A percentile compares a stretch with the other conserved stretches of the same genome.
phyloP scores from a whole-genome alignment of 2,329 filamentous ascomycete genomes.

The Cordyceps farinosa region DNA sequence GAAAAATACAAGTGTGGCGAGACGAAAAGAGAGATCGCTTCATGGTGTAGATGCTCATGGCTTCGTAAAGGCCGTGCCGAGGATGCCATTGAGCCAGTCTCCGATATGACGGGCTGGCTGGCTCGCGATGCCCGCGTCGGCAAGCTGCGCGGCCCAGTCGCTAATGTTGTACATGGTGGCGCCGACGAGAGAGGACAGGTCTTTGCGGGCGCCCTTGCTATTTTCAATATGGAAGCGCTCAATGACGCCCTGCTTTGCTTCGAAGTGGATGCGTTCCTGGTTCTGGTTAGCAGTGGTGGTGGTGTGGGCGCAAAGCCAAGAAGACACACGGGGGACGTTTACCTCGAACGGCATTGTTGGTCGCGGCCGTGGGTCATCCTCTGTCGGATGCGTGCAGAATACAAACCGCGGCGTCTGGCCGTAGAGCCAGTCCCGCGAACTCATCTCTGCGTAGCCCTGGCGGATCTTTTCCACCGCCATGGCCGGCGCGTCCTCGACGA shows the following conservation, averaged over 20 bases:
- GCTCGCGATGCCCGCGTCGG: conserved; percentile 2
- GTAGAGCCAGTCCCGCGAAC: conserved; percentile 73
- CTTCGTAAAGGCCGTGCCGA: conserved; percentile 14
- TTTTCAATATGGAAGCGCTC: conserved; percentile 12
- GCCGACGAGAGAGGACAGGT: neutral
- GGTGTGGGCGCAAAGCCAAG: too few relatives aligned
- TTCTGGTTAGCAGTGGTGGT: neutral
- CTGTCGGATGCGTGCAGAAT: conserved; percentile 59
- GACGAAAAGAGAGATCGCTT: neutral
- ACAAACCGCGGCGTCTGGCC: conserved; percentile 82
- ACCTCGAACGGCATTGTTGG: conserved; percentile 48
- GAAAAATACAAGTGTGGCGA: neutral
- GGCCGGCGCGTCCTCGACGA: conserved; percentile 48
- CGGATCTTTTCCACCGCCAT: conserved; percentile 48
- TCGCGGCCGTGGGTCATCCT: conserved; percentile 55
- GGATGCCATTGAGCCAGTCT: conserved; percentile 12
- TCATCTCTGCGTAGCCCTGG: conserved; percentile 31
- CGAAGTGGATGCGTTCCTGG: conserved; percentile 18
- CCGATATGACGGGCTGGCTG: neutral
- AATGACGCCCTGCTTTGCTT: conserved; percentile 16
- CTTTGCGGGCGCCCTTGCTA: neutral
- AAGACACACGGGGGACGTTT: conserved; percentile 19
- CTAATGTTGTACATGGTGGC: conserved; percentile 10
- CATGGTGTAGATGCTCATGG: neutral
- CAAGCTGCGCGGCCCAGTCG: conserved; percentile 15